Evolutionary conservation across 2,329 filamentous ascomycete genomes (phyloP), one percentile per base, ranked within the genome.

Genomic region (Cadophora malorum): DNA sequence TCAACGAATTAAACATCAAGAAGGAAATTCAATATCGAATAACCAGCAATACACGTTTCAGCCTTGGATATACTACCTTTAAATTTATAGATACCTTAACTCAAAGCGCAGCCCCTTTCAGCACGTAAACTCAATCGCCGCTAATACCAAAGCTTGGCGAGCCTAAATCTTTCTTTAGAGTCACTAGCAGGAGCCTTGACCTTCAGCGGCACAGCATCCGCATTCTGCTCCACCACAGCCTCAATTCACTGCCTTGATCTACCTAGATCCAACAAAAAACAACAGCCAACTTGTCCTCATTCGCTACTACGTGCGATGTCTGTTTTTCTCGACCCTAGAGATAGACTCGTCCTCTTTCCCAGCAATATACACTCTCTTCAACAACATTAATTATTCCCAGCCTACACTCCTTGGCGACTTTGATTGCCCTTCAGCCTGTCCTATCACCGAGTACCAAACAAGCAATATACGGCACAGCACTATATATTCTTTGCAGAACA

Each of bases 81-180:
- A 28, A 28, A 3, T 28, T 28, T 3, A 28, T 3, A 28, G 28
- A 45, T 45, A 45, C 45, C 19, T 31, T 14, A 19, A 16, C 21
- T 28, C 12, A 21, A 4, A 28, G 9, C 10, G 8, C 23, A 14
- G 49, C 49, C 9, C 49, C 3, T 12, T 25, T 53, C 25, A 53
- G 12, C n/a, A 21, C 53, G 53, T 21, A 56, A 56, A 56, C 16
- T 35, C 19, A 8, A 19, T 21, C 31, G 28, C 53, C 31, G n/a
- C 60, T 35, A 47, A 31, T 16, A 8, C 16, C 6, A 63, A 63
- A 63, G 60, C 60, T 63, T 63, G 60, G 60, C 60, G 60, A 63
- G 60, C 28, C 41, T 63, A 63, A 63, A 60, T 63, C 33, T 63
- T 33, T 50, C 25, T 63, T 35, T 33, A 35, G 60, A n/a, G 56